phyloP scores from a whole-genome alignment of 2,329 filamentous ascomycete species.

The Aspergillus fischeri region DNA sequence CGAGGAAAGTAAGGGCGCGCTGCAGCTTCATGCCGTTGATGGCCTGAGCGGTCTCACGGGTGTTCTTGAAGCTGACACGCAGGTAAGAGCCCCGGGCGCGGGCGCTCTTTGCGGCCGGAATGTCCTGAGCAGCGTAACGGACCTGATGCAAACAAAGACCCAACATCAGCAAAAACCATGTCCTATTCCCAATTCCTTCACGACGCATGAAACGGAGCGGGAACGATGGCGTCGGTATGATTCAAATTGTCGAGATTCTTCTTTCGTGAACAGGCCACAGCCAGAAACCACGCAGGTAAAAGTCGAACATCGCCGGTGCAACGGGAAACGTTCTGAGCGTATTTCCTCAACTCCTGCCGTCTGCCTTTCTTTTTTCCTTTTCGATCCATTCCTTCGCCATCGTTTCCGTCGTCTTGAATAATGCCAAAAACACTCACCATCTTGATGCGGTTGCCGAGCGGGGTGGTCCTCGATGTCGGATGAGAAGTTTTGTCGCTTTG shows the following conservation, averaged over 20 bases:
- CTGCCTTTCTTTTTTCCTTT: background rate
- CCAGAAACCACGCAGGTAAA: background rate
- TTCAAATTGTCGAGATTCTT: background rate
- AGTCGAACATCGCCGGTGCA: conserved; percentile 11
- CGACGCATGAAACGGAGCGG: background rate
- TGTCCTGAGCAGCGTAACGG: conserved; percentile 92
- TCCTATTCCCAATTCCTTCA: conserved; percentile 5
- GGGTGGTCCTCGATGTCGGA: conserved; percentile 40
- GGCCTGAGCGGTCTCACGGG: conserved; percentile 97
- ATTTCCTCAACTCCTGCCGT: background rate
- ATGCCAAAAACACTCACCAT: conserved; percentile 38
- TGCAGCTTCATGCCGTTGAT: conserved; percentile 99
- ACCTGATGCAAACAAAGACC: conserved; percentile 55
- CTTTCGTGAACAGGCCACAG: background rate
- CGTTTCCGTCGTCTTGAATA: background rate
- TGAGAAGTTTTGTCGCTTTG: conserved; percentile 37
- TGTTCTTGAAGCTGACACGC: conserved; percentile 99
- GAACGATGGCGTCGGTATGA: background rate
- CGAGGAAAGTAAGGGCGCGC: conserved; percentile 92
- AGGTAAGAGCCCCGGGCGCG: conserved; percentile 98
- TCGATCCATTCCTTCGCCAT: background rate
- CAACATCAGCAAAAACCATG: conserved; percentile 24
- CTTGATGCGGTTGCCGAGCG: conserved; percentile 43
- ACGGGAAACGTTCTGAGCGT: conserved; percentile 1
- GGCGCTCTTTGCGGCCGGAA: conserved; percentile 86